These are phyloP conservation scores for Quercus tomentella DNA, from an alignment of 331 rosid genomes.

Conservation along the genomic window DNA sequence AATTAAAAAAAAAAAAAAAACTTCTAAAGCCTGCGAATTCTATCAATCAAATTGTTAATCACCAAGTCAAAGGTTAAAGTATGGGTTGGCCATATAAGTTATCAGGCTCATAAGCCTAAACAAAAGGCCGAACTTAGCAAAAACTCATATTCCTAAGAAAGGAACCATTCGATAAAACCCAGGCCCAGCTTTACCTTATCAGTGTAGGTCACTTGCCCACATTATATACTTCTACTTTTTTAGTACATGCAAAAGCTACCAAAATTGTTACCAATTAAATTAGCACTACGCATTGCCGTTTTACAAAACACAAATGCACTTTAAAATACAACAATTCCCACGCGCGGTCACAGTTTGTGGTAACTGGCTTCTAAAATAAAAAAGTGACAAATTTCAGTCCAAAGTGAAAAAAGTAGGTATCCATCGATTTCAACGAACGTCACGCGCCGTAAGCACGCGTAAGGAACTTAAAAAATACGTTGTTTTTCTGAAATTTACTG, in stretches of 20 bases:
- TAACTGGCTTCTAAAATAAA: too few relatives aligned
- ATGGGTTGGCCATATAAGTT: too few relatives aligned
- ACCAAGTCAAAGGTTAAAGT: too few relatives aligned
- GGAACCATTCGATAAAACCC: not conserved
- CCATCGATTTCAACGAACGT: not conserved
- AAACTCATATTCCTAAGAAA: not conserved
- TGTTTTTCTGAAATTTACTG: not conserved
- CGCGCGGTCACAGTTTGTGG: not conserved
- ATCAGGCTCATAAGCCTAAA: too few relatives aligned
- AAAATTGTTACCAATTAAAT: not conserved
- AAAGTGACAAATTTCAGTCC: too few relatives aligned
- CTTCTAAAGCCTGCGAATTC: too few relatives aligned
- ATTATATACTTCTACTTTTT: not conserved
- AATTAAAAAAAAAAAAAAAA: too few relatives aligned
- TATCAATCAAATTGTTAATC: too few relatives aligned
- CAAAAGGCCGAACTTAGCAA: not conserved
- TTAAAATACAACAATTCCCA: not conserved
- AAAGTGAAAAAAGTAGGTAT: too few relatives aligned
- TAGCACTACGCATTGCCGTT: not conserved
- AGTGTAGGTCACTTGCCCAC: not conserved
- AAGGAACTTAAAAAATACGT: not conserved
- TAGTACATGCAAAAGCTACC: not conserved
- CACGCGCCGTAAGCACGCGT: constrained; percentile 29
- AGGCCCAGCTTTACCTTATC: not conserved
- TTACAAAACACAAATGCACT: not conserved